Evolutionary conservation across 2,329 filamentous ascomycete genomes (phyloP), one percentile per base, ranked within the genome.

Genomic region (Xylaria digitata): DNA sequence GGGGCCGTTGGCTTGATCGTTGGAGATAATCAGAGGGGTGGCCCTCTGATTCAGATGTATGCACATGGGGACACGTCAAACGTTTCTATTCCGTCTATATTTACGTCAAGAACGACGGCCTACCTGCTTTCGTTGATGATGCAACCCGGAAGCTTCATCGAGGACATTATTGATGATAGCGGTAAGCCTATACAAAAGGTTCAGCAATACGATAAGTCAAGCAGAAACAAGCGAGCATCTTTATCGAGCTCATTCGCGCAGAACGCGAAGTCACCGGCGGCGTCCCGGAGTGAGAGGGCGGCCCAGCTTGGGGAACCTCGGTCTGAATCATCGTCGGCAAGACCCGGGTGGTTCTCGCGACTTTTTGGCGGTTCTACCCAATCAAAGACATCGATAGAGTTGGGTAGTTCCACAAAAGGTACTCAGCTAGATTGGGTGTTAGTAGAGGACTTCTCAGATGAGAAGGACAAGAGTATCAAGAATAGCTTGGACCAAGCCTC

Each of bases 51-150:
- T 57, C 96, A 96, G 73, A 99, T 99, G 96, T 98, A 97, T 78
- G 96, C 96, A n/a, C 89, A 92, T 75, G 96, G 95, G 43, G 94
- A 98, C 76, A 97, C 95, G 3, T 96, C 94, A 40, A 97, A 97
- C 75, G 88, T 98, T 71, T 93, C 93, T 0, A 97, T 99, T 61
- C 94, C 96, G 1, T 93, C 96, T 0, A 85, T 98, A 9, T 99
- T 99, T 79, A 98, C 96, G 0, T 96, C 95, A 0, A 89, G 96
- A 73, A 98, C 94, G 0, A 98, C 95, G 0, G 96, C 96, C 0
- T 95, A 97, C 78, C 84, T 99, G 15, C 85, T 99, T 17, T 97
- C 94, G 1, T 94, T 94, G 7, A 85, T 98, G 67, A 90, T 96
- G 65, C 92, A 94, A 58, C 86, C 88, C 0, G 89, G 90, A 53